phyloP scores from a whole-genome alignment of 495 filamentous ascomycete genomes.

The Lichenothelia convexa region DNA sequence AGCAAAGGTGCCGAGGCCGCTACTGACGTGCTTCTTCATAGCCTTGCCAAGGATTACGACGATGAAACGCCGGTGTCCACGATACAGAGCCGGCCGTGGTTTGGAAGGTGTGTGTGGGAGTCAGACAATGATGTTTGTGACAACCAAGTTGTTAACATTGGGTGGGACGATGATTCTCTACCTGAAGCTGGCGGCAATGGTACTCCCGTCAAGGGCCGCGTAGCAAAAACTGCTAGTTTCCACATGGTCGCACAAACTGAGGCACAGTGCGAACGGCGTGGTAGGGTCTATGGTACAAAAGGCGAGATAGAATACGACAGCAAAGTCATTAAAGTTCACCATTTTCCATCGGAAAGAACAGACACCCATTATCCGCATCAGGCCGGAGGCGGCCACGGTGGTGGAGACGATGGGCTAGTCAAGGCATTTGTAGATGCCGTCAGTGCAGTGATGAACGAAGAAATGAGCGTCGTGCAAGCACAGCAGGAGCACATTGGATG shows the following conservation, averaged over 20 bases:
- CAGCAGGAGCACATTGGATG: conserved; percentile 64
- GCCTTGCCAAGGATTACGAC: conserved; percentile 53
- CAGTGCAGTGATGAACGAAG: conserved; percentile 53
- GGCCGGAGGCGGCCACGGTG: conserved; percentile 51
- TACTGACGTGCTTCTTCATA: conserved; percentile 27
- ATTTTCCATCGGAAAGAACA: conserved; percentile 39
- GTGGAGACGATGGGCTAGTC: conserved; percentile 71
- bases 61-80: conserved; percentile 27
- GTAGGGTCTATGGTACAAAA: conserved; percentile 61
- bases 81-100: conserved; percentile 55
- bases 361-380: conserved; percentile 33
- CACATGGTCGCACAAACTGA: conserved; percentile 90
- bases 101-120: conserved; percentile 87
- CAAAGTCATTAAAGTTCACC: conserved; percentile 39
- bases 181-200: neutral
- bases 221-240: conserved; percentile 69
- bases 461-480: conserved; percentile 47
- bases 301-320: conserved; percentile 78
- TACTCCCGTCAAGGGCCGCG: conserved; percentile 24
- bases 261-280: conserved; percentile 66
- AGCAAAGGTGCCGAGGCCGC: conserved; percentile 22
- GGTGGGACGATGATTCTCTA: conserved; percentile 54
- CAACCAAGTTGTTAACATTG: conserved; percentile 72
- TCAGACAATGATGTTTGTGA: conserved; percentile 82
- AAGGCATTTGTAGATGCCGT: conserved; percentile 66